Conservation (phyloP, 129 eudicot species). For the Pittosporum tobira region DNA sequence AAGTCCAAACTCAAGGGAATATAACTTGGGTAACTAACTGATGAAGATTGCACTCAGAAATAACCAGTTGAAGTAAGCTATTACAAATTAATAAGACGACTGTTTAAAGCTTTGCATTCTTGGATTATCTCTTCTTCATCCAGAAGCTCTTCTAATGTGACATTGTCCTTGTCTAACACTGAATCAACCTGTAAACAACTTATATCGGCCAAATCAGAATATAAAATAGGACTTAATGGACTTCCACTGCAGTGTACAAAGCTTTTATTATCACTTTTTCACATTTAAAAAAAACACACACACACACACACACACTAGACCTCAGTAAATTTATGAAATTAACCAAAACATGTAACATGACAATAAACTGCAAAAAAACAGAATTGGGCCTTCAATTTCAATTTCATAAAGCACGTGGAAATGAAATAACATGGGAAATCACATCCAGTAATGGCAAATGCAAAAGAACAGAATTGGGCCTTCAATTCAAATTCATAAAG, state of each 20-base stretch:
- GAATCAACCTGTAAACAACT: conserved; percentile 23
- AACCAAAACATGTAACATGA: background rate
- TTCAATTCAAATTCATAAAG: background rate
- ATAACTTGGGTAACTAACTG: background rate
- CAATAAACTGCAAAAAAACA: too few relatives aligned
- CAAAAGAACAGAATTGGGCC: too few relatives aligned
- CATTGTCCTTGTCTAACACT: conserved; percentile 37
- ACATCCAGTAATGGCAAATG: background rate
- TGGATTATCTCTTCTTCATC: conserved; percentile 46
- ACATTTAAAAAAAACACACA: background rate
- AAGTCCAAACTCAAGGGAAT: background rate
- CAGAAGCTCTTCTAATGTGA: conserved; percentile 44
- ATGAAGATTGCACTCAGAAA: background rate
- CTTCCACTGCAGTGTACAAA: background rate
- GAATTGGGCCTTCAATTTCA: background rate
- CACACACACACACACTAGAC: too few relatives aligned
- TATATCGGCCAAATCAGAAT: background rate
- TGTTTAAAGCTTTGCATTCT: conserved; percentile 45
- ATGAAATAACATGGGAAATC: background rate
- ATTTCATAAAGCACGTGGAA: too few relatives aligned
- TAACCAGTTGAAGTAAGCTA: background rate
- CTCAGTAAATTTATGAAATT: background rate
- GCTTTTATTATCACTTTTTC: background rate
- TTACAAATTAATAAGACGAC: conserved; percentile 46
- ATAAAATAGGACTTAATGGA: background rate